Conservation (phyloP, 305 asterid genomes). For the Caryopteris hybrid region DNA sequence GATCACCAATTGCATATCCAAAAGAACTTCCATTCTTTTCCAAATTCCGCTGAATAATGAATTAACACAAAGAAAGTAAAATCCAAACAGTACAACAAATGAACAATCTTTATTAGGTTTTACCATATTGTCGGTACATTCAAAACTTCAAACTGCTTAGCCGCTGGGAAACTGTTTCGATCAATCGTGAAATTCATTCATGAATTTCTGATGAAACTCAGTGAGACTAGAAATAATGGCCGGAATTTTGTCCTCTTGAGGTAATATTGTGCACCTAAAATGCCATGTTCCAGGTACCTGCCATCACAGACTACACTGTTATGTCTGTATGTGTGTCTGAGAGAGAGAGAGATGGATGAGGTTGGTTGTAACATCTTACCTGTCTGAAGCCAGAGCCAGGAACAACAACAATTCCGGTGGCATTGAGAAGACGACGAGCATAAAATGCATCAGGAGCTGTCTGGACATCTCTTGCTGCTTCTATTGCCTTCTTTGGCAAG, state of each 20-base stretch:
- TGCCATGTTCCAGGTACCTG: slow-evolving; percentile 95
- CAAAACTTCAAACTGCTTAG: not conserved
- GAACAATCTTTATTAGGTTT: not conserved
- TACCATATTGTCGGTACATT: not conserved
- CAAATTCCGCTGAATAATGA: no score
- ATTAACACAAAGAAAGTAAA: not conserved
- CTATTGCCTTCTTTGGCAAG: slow-evolving; percentile 74
- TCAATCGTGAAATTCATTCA: slow-evolving; percentile 69
- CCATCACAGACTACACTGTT: not conserved
- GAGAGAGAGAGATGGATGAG: not conserved
- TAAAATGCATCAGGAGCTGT: slow-evolving; percentile 75
- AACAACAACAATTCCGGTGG: slow-evolving; percentile 91
- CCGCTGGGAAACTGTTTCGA: not conserved
- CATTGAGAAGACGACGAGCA: slow-evolving; percentile 66
- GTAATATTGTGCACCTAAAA: slow-evolving; percentile 88
- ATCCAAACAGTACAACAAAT: not conserved
- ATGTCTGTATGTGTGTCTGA: no score
- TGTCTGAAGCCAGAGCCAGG: slow-evolving; percentile 98
- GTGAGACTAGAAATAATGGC: slow-evolving; percentile 72
- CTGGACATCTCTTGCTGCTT: slow-evolving; percentile 72
- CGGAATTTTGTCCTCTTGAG: slow-evolving; percentile 83
- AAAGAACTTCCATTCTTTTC: no score
- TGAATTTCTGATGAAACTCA: slow-evolving; percentile 66
- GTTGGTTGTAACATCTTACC: slow-evolving; percentile 29
- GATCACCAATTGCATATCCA: no score